Evolutionary conservation across 1,284 basidiomycete species (phyloP), one percentile per base, ranked within the genome.

Genomic region (Thecaphora thlaspeos): DNA sequence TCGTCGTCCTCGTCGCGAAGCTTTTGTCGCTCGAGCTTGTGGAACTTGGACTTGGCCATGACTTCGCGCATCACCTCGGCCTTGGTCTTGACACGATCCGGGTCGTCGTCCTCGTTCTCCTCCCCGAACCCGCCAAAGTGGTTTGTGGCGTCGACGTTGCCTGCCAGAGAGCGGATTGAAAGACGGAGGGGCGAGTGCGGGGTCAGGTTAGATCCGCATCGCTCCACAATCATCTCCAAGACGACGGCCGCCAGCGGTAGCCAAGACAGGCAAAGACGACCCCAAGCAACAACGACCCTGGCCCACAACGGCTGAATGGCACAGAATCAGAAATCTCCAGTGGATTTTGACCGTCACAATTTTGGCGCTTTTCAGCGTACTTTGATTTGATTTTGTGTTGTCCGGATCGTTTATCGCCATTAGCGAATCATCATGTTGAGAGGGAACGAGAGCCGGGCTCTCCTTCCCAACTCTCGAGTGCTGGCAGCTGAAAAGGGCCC

Each of bases 1-100:
- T 88, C 88, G 22, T 92, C 90, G 71, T 90, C 91, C 67, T 87
- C 82, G 64, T 93, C 90, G 63, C 86, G 87, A 78, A 91, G 87
- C 73, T 88, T 84, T 83, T 97, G 93, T 38, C 94, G 85, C 66
- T 86, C 86, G 53, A 88, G 80, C 90, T 96, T 77, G 49, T 70
- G 70, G 30, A 68, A 53, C 79, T 99, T 99, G 80, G 91, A 94
- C 80, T 98, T 98, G 14, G 91, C 89, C 45, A 99, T 92, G 46
- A 99, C 88, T 79, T 99, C 95, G 1, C 89, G 86, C 95, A 98
- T 98, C 58, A 97, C 90, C 76, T 99, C 93, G 4, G 89, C 88
- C 80, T 96, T 97, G 17, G 87, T 60, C 47, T 70, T 72, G 19
- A 50, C 55, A 44, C 71, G 64, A 11, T 61, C 83, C 34, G 85